A percentile compares a stretch with the other conserved stretches of the same genome.
Evolutionary conservation across 805 yeast species (phyloP).

Genomic region (Wickerhamomyces strasburgensis): DNA sequence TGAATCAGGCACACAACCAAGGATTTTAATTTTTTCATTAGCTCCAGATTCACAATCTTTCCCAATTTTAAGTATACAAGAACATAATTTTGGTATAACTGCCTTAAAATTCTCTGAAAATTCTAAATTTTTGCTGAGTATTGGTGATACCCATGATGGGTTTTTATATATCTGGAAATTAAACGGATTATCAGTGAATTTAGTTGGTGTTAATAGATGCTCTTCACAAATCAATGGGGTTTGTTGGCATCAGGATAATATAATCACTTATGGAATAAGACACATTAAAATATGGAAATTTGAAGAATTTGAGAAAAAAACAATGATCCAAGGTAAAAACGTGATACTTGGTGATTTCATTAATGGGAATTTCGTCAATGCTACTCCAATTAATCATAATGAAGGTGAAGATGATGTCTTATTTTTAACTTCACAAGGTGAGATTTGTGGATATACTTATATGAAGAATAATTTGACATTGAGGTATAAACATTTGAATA

Average conservation of each 20-base stretch:
- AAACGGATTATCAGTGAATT: constrained; percentile 25
- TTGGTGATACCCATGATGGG: constrained; percentile 70
- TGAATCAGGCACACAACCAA: constrained; percentile 65
- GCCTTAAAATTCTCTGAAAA: constrained; percentile 53
- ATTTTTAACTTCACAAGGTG: constrained; percentile 24
- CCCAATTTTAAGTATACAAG: constrained; percentile 53
- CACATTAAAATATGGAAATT: constrained; percentile 60
- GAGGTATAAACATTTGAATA: constrained; percentile 10
- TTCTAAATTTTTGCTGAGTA: constrained; percentile 49
- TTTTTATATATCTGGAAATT: constrained; percentile 58
- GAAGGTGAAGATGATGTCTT: constrained; percentile 18
- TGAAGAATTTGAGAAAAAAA: constrained; percentile 25
- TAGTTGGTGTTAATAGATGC: constrained; percentile 56
- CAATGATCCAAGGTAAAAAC: constrained; percentile 51
- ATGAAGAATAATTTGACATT: constrained; percentile 13
- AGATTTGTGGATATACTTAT: constrained; percentile 18
- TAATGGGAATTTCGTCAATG: constrained; percentile 43
- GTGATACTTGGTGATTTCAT: constrained; percentile 47
- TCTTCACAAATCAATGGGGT: constrained; percentile 53
- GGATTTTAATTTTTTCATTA: constrained; percentile 55
- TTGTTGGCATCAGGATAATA: constrained; percentile 45
- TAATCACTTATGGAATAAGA: constrained; percentile 58
- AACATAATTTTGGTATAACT: constrained; percentile 63
- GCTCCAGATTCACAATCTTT: constrained; percentile 40
- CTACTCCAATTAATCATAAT: constrained; percentile 22